Evolutionary conservation across 345 rosid genomes (phyloP).

Genomic region (Euclidium syriacum): DNA sequence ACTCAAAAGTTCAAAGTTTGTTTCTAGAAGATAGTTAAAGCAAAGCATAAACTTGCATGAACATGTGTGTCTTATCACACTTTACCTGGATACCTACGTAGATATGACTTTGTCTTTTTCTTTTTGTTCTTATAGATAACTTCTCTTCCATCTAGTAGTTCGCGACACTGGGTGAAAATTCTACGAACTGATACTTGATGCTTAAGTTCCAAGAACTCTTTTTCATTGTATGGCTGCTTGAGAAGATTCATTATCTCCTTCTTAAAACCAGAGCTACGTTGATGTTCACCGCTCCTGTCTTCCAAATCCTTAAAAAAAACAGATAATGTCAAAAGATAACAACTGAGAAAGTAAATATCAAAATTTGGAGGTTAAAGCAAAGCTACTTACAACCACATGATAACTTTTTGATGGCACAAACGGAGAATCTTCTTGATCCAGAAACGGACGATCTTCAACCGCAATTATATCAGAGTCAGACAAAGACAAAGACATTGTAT

Average conservation of each 20-base stretch:
- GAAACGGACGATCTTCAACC: slow-evolving; percentile 32
- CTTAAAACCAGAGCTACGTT: slow-evolving; percentile 36
- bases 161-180: neutral
- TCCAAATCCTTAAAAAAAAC: slow-evolving; percentile 25
- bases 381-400: slow-evolving; percentile 16
- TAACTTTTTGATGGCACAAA: slow-evolving; percentile 36
- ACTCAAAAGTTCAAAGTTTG: neutral
- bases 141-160: slow-evolving; percentile 34
- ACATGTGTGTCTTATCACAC: neutral
- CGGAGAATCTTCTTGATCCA: slow-evolving; percentile 31
- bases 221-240: slow-evolving; percentile 37
- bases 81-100: slow-evolving; percentile 44
- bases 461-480: slow-evolving; percentile 45
- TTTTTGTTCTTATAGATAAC: neutral
- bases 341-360: neutral
- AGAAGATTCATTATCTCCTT: slow-evolving; percentile 38
- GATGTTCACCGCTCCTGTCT: slow-evolving; percentile 26
- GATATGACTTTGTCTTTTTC: slow-evolving; percentile 43
- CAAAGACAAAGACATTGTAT: slow-evolving; percentile 30
- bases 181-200: slow-evolving; percentile 20
- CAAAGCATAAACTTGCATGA: neutral
- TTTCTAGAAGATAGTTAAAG: neutral
- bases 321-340: neutral
- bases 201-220: slow-evolving; percentile 36
- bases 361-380: neutral